phyloP scores from a whole-genome alignment of 108 stramenopile species.

The Seminavis robusta region DNA sequence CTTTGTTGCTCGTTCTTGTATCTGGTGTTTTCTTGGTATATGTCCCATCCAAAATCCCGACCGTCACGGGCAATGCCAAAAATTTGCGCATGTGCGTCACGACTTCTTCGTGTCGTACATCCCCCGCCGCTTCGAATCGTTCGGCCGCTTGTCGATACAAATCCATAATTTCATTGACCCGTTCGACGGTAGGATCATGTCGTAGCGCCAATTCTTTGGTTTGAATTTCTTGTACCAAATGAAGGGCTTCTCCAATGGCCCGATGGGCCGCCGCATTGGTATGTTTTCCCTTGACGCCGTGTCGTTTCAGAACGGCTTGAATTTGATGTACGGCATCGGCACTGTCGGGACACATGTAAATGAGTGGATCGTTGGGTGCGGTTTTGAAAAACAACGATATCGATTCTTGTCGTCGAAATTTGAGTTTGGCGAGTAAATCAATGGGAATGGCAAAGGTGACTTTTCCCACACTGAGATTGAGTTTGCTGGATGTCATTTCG shows the following conservation, averaged over 20 bases:
- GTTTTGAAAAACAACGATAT: constrained; percentile 86
- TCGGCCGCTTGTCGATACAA: constrained; percentile 88
- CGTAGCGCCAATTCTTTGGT: constrained; percentile 76
- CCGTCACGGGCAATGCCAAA: constrained; percentile 71
- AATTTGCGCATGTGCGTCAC: constrained; percentile 87
- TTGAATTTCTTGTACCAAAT: constrained; percentile 84
- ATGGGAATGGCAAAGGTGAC: constrained; percentile 77
- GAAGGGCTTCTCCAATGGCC: constrained; percentile 75
- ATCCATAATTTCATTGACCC: constrained; percentile 91
- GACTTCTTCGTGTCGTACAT: constrained; percentile 83
- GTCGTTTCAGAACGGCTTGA: constrained; percentile 78
- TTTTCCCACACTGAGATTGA: constrained; percentile 71
- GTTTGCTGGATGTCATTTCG: constrained; percentile 73
- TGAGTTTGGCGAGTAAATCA: constrained; percentile 75
- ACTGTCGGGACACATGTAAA: constrained; percentile 88
- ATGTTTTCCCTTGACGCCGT: constrained; percentile 90
- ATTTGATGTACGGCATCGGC: constrained; percentile 85
- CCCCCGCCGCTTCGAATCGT: constrained; percentile 83
- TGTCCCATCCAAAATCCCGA: constrained; percentile 79
- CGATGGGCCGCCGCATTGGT: constrained; percentile 79
- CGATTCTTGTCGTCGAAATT: constrained; percentile 84
- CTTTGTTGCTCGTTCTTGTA: too few relatives aligned
- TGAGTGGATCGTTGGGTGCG: constrained; percentile 80
- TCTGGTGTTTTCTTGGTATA: constrained; percentile 45
- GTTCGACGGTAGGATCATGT: constrained; percentile 66